These are phyloP conservation scores for Plasmopara viticola DNA, from an alignment of 352 stramenopile genomes.

Conservation along the genomic window DNA sequence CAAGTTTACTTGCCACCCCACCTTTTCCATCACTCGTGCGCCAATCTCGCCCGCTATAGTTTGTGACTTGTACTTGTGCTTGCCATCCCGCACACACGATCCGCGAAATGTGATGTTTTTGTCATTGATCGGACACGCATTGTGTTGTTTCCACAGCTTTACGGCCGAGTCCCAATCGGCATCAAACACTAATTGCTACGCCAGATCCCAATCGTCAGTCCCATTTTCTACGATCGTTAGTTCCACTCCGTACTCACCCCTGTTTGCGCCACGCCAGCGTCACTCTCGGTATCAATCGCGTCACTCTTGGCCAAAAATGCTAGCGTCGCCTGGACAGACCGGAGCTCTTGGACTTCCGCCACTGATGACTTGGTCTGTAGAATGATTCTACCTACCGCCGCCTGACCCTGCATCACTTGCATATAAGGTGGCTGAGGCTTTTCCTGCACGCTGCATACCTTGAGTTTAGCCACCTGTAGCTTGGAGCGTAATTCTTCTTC, in stretches of 20 bases:
- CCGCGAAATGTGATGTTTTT: conserved; percentile 50
- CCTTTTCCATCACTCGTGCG: conserved; percentile 45
- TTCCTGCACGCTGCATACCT: conserved; percentile 62
- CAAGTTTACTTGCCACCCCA: conserved; percentile 59
- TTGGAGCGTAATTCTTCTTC: conserved; percentile 64
- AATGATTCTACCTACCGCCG: conserved; percentile 59
- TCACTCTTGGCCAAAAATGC: conserved; percentile 53
- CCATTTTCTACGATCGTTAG: not conserved
- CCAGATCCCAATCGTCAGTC: conserved; percentile 4
- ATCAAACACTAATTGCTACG: conserved; percentile 40
- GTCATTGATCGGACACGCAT: conserved; percentile 14
- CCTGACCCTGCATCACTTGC: conserved; percentile 69
- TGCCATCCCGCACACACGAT: conserved; percentile 73
- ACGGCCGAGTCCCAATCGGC: conserved; percentile 52
- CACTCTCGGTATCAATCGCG: conserved; percentile 44
- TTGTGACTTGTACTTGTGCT: conserved; percentile 68
- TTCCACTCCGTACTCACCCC: conserved; percentile 25
- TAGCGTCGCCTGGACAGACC: conserved; percentile 52
- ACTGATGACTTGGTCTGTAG: conserved; percentile 48
- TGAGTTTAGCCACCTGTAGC: conserved; percentile 54
- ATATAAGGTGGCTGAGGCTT: conserved; percentile 44
- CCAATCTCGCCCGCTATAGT: conserved; percentile 56
- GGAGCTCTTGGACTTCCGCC: conserved; percentile 41
- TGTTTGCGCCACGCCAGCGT: conserved; percentile 49
- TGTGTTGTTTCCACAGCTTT: conserved; percentile 50